Evolutionary conservation across 805 yeast genomes (phyloP), one percentile per base, ranked within the genome.

Genomic region (Saccharomycopsis oosterbeekiorum): DNA sequence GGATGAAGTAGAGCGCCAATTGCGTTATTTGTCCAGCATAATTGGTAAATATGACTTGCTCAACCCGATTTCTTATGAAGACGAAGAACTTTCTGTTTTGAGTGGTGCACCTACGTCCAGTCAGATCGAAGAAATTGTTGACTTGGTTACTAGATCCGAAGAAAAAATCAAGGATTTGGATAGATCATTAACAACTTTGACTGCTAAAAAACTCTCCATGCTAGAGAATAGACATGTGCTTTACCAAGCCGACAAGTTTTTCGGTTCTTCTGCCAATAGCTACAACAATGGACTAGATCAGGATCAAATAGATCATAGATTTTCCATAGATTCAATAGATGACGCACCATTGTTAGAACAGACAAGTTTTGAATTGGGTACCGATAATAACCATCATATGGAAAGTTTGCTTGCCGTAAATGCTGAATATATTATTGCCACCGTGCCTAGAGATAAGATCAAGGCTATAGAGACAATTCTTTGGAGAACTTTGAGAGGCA

Each of bases 401-500:
- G 41, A 53, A n/a, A 26, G 56, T 8, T 58, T 64, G 26, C 70
- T 70, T 12, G 65, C 73, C 29, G 68, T 69, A 54, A 74, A 74
- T 65, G 75, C 77, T 36, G 77, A 74, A 60, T 84, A 85, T 65
- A 82, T 88, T 57, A 83, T 94, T 9, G 99, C 98, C 59, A 92
- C 93, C 14, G 85, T 94, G 55, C 80, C 84, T 54, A 80, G 94
- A 68, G 82, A 78, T 11, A 88, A 87, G 69, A 78, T 90, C 34
- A 82, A 80, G 15, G 78, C 86, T 1, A 76, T 94, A 65, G 91
- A 91, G 70, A 88, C 84, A 68, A 89, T 94, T 61, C 75, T 91
- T 56, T 94, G 97, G 96, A 82, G 99, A 74, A 84, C 90, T 19
- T 80, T 93, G 65, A 84, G 99, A 72, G 99, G 99, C 69, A 94